Evolutionary conservation across 805 yeast species (phyloP).

Genomic region (Ogataea sp.): DNA sequence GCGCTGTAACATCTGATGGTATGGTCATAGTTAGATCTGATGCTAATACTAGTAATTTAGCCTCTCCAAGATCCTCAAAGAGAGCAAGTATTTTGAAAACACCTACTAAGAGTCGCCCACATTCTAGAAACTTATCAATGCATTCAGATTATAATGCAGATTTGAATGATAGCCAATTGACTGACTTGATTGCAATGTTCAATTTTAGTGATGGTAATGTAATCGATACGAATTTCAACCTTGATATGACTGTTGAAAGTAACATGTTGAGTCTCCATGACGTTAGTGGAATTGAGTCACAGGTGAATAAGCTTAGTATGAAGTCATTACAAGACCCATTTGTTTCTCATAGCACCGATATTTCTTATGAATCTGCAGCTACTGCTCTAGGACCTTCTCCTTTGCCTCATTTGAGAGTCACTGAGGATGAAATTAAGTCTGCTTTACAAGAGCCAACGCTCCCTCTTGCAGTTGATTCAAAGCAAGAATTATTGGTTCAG

Average conservation of each 20-base stretch:
- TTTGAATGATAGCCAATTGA: constrained; percentile 11
- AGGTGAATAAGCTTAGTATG: background rate
- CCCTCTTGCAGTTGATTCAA: too few relatives aligned
- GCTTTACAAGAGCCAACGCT: too few relatives aligned
- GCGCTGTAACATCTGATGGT: constrained; percentile 27
- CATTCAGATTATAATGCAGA: background rate
- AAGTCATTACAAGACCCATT: too few relatives aligned
- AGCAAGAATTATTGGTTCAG: too few relatives aligned
- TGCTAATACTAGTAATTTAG: too few relatives aligned
- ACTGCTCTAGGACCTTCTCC: background rate
- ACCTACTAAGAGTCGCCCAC: constrained; percentile 1
- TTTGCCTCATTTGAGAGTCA: background rate
- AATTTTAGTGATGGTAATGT: constrained; percentile 19
- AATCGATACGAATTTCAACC: constrained; percentile 19
- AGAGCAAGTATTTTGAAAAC: constrained; percentile 1
- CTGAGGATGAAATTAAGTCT: too few relatives aligned
- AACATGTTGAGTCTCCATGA: background rate
- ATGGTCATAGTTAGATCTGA: constrained; percentile 35
- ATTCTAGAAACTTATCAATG: background rate
- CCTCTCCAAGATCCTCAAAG: constrained; percentile 4
- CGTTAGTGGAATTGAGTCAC: background rate
- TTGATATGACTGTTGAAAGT: constrained; percentile 5
- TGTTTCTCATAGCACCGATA: too few relatives aligned
- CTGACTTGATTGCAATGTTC: constrained; percentile 22
- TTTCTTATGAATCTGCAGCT: too few relatives aligned